A percentile compares a stretch with the other conserved stretches of the same genome.
Conservation (phyloP, 2,329 filamentous ascomycete species). For the Fusarium floridanum region DNA sequence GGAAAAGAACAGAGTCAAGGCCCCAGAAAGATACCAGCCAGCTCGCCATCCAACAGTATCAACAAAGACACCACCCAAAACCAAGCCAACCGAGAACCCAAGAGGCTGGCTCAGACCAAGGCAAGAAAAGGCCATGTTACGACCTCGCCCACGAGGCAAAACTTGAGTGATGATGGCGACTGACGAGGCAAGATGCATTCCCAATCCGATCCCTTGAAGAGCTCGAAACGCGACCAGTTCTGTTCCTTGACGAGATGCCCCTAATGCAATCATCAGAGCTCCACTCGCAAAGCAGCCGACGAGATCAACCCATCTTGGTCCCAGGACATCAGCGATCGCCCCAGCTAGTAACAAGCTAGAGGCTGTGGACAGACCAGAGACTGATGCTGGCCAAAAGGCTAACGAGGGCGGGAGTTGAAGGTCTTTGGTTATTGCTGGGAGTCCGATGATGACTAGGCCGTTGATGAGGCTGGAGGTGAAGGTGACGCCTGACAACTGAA, state of each 20-base stretch:
- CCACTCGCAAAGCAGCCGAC: constrained; percentile 47
- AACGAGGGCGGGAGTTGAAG: constrained; percentile 47
- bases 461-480: constrained; percentile 9
- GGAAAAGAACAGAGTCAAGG: neutral
- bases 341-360: constrained; percentile 45
- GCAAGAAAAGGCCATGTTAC: constrained; percentile 57
- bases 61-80: neutral
- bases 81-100: neutral
- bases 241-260: constrained; percentile 43
- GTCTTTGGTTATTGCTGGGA: constrained; percentile 55
- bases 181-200: constrained; percentile 51
- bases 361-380: constrained; percentile 47
- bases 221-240: constrained; percentile 53
- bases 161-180: constrained; percentile 50
- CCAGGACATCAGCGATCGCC: constrained; percentile 52
- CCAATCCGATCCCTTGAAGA: constrained; percentile 51
- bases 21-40: neutral
- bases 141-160: constrained; percentile 46
- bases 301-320: constrained; percentile 48
- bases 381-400: constrained; percentile 54
- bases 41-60: neutral
- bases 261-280: constrained; percentile 47
- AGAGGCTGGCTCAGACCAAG: constrained; percentile 57
- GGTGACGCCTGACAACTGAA: neutral
- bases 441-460: constrained; percentile 51